Base-by-base conservation (phyloP, 192 early-diverging fungal species). In the Powellomyces hirtus region DNA sequence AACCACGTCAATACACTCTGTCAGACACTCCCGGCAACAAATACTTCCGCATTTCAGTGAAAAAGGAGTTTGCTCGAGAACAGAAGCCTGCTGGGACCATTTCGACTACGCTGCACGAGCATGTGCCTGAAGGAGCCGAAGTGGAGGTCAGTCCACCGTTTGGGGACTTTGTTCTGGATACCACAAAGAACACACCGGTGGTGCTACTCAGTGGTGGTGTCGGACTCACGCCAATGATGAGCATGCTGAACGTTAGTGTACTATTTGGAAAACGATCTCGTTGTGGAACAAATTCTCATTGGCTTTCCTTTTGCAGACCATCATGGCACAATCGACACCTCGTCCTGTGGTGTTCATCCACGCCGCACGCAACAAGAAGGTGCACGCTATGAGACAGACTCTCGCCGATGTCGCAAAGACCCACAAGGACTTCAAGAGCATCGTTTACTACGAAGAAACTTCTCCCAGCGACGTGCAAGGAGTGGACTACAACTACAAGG, bases 211-310 rank as follows among this genome's bases (percentile, higher is more conserved):
- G 57, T 34, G 57, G 57, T 10, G 57, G 57, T 33, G 57, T 59
- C 5, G 57, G 57, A 6, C 57, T 59, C 57, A 59, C 57, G 6
- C 57, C 57, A 34, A 59, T 59, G 57, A 59, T 34, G 27, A n/a
- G 11, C 13, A 59, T 59, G 57, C 20, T 59, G 16, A 7, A 59
- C 57, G 24, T 24, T 16, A 24, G 11, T 52, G 11, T 52, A 8
- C 7, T 24, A 24, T 20, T 20, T 24, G 50, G 10, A 11, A 52
- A 52, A 18, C 7, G 7, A 24, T 42, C 18, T 42, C 40, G n/a
- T n/a, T n/a, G n/a, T n/a, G n/a, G 10, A 42, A 42, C 40, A 8
- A 42, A 18, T 42, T 18, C 40, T 42, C 40, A 8, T 42, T 42
- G 8, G 18, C 40, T 42, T 42, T 42, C 40, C 10, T 18, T 42